These are phyloP conservation scores for Colletotrichum sp. DNA, from an alignment of 2,329 filamentous ascomycete genomes.

Conservation along the genomic window DNA sequence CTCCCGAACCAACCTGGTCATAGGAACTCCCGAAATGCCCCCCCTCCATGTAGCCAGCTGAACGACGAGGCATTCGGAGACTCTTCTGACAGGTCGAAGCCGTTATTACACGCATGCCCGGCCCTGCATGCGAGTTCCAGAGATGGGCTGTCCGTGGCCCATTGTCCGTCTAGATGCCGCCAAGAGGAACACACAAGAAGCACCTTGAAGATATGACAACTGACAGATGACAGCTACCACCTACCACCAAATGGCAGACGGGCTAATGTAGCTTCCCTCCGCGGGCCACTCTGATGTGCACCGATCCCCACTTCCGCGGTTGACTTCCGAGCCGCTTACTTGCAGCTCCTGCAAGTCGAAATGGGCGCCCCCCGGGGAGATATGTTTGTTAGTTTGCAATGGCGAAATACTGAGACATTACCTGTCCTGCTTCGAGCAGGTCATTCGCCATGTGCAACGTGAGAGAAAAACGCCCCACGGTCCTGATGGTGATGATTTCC, in stretches of 20 bases:
- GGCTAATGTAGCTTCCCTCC: slow-evolving; percentile 7
- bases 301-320: slow-evolving; percentile 2
- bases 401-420: slow-evolving; percentile 1
- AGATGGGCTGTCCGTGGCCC: slow-evolving; percentile 2
- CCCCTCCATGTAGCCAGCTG: slow-evolving; percentile 4
- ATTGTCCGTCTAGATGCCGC: slow-evolving; percentile 1
- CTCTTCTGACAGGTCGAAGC: slow-evolving; percentile 1
- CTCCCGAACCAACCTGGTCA: not conserved
- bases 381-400: slow-evolving; percentile 9
- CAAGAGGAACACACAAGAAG: not conserved
- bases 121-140: not conserved
- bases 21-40: not conserved
- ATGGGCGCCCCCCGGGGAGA: not conserved
- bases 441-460: not conserved
- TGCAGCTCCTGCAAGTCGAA: slow-evolving; percentile 3
- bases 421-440: not conserved
- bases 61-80: not conserved
- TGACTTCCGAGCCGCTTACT: slow-evolving; percentile 13
- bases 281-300: not conserved
- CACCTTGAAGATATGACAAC: slow-evolving; percentile 18
- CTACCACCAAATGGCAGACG: slow-evolving; percentile 9
- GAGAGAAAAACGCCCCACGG: not conserved
- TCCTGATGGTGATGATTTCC: not conserved
- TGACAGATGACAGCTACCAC: slow-evolving; percentile 20
- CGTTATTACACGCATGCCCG: slow-evolving; percentile 1